These are phyloP conservation scores for Lactarius tabidus DNA, from an alignment of 768 basidiomycete species.

Conservation along the genomic window DNA sequence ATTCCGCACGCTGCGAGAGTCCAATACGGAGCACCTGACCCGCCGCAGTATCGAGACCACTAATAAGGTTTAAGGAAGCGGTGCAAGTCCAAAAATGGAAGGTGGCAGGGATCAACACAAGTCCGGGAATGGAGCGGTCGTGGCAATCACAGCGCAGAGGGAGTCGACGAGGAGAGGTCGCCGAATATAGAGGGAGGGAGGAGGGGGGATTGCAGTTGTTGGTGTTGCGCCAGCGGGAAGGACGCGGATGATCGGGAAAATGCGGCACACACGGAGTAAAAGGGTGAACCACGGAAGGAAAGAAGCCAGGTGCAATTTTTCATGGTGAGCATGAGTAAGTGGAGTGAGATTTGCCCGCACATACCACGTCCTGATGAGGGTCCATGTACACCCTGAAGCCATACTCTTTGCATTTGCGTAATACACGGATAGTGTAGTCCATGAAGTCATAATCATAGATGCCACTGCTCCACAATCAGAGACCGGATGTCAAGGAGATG, in stretches of 20 bases:
- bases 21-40: conserved; percentile 95
- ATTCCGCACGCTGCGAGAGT: conserved; percentile 88
- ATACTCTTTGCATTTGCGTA: conserved; percentile 88
- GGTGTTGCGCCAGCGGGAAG: background rate
- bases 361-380: conserved; percentile 91
- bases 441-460: conserved; percentile 90
- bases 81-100: background rate
- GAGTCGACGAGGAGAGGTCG: background rate
- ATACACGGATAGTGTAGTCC: conserved; percentile 81
- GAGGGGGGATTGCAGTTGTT: background rate
- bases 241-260: background rate
- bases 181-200: background rate
- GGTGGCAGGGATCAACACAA: background rate
- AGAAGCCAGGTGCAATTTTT: background rate
- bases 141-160: background rate
- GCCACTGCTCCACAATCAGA: conserved; percentile 46
- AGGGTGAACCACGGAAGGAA: background rate
- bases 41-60: conserved; percentile 96
- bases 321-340: conserved; percentile 1
- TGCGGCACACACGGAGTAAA: background rate
- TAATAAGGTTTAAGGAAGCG: conserved; percentile 30
- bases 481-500: background rate
- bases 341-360: conserved; percentile 32
- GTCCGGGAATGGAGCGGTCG: background rate
- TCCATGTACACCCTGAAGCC: conserved; percentile 93